Evolutionary conservation across 2,329 filamentous ascomycete genomes (phyloP).

Genomic region (Trematosphaeria pertusa): DNA sequence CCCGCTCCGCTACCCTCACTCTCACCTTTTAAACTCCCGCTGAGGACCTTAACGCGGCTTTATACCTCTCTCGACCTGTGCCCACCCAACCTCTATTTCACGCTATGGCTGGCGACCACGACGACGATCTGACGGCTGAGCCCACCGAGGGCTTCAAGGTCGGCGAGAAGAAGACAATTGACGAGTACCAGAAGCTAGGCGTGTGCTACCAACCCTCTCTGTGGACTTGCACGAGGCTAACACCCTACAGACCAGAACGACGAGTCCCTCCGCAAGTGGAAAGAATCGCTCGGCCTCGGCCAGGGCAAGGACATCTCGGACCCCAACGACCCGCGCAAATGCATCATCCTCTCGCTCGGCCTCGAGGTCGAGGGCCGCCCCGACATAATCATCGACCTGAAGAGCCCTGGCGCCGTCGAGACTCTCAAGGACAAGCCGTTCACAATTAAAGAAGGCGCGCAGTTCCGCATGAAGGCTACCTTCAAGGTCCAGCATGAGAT

Average conservation of each 20-base stretch:
- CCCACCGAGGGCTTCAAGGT: conserved; percentile 97
- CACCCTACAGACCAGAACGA: conserved; percentile 69
- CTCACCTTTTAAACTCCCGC: too few relatives aligned
- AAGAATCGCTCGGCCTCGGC: conserved; percentile 89
- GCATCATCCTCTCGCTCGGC: conserved; percentile 90
- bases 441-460: conserved; percentile 93
- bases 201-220: conserved; percentile 49
- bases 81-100: background rate
- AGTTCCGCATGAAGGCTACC: conserved; percentile 90
- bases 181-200: conserved; percentile 95
- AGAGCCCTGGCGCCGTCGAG: conserved; percentile 72
- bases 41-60: too few relatives aligned
- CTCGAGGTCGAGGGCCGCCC: conserved; percentile 83
- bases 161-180: conserved; percentile 96
- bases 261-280: conserved; percentile 96
- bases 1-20: too few relatives aligned
- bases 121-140: conserved; percentile 85
- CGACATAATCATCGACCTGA: conserved; percentile 90
- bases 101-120: conserved; percentile 49
- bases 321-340: conserved; percentile 80
- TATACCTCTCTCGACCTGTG: conserved; percentile 5
- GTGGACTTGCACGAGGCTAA: conserved; percentile 12
- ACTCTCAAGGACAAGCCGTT: conserved; percentile 91
- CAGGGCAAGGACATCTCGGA: conserved; percentile 61
- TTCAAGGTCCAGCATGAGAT: conserved; percentile 99